Evolutionary conservation across 108 stramenopile genomes (phyloP).

Genomic region (Cyclostephanos invisitatus): DNA sequence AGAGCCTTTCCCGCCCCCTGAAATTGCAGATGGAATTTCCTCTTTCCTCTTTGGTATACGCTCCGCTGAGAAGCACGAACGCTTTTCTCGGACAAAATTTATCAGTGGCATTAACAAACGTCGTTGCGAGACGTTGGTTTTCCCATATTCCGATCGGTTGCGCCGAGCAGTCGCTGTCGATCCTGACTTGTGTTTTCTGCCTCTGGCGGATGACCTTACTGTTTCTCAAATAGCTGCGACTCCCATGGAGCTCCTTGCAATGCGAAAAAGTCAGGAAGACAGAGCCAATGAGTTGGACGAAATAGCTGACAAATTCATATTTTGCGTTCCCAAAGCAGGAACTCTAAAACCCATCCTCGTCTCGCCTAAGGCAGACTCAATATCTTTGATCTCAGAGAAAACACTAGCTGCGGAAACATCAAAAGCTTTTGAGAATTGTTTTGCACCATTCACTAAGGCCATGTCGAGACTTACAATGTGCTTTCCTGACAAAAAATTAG

Average conservation of each 20-base stretch:
- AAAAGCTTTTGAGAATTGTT: slow-evolving; percentile 48
- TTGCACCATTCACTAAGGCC: slow-evolving; percentile 53
- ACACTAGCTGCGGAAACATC: slow-evolving; percentile 17
- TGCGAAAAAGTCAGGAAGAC: slow-evolving; percentile 59
- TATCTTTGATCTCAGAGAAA: slow-evolving; percentile 17
- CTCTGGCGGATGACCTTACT: slow-evolving; percentile 45
- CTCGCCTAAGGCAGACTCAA: slow-evolving; percentile 11
- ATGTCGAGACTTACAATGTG: slow-evolving; percentile 65
- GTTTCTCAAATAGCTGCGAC: slow-evolving; percentile 52
- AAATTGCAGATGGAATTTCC: slow-evolving; percentile 41
- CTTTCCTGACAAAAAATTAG: slow-evolving; percentile 94
- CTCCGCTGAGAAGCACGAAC: slow-evolving; percentile 25
- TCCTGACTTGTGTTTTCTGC: slow-evolving; percentile 17
- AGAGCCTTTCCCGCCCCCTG: slow-evolving; percentile 32
- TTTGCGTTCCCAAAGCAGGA: slow-evolving; percentile 78
- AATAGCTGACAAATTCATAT: slow-evolving; percentile 71
- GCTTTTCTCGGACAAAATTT: slow-evolving; percentile 40
- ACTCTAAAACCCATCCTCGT: slow-evolving; percentile 44
- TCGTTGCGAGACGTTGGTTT: slow-evolving; percentile 58
- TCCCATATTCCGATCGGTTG: slow-evolving; percentile 52
- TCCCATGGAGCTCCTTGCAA: slow-evolving; percentile 59
- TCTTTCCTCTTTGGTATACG: slow-evolving; percentile 48
- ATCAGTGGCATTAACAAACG: slow-evolving; percentile 49
- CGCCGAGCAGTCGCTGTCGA: slow-evolving; percentile 49
- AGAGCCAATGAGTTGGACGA: slow-evolving; percentile 60